phyloP scores from a whole-genome alignment of 148 eudicot species.

The Rhododendron ovatum region DNA sequence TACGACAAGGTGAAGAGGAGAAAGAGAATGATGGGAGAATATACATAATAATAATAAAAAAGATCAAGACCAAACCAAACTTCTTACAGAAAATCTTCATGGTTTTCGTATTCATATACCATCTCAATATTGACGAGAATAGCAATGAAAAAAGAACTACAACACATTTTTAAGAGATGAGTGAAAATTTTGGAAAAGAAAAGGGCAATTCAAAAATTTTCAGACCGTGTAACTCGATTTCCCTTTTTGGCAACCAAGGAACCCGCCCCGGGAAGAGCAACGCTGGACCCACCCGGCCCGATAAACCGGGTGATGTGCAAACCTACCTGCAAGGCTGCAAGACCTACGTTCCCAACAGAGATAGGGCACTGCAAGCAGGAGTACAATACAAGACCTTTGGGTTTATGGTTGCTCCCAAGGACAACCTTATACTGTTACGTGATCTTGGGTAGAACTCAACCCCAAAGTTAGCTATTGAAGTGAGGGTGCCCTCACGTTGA shows the following conservation, averaged over 20 bases:
- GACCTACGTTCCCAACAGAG: background rate
- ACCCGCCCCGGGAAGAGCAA: background rate
- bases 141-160: background rate
- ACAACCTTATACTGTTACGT: background rate
- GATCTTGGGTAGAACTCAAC: too few relatives aligned
- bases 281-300: background rate
- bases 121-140: background rate
- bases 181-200: background rate
- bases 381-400: background rate
- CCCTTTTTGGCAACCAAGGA: background rate
- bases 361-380: background rate
- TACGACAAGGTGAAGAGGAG: background rate
- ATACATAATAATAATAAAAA: background rate
- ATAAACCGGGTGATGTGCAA: background rate
- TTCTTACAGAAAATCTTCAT: background rate
- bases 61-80: background rate
- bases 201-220: background rate
- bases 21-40: background rate
- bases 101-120: background rate
- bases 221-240: background rate
- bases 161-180: background rate
- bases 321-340: background rate
- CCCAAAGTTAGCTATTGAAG: too few relatives aligned
- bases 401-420: background rate
- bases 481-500: too few relatives aligned